Evolutionary conservation across 2,329 filamentous ascomycete genomes (phyloP), one percentile per base, ranked within the genome.

Genomic region (Fusarium fujikuroi): DNA sequence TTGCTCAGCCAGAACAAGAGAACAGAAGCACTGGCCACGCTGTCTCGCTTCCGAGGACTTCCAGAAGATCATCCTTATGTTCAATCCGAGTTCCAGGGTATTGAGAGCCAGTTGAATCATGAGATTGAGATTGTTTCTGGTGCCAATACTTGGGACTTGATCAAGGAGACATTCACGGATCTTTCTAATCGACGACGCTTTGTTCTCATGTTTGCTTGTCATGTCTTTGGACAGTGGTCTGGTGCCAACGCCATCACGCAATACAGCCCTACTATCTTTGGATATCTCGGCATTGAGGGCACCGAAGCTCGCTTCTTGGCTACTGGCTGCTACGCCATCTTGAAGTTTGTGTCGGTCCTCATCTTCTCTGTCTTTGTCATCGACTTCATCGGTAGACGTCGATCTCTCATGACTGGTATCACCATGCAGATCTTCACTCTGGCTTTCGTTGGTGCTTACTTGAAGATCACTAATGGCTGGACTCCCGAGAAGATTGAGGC

Each of bases 91-190:
- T 77, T 80, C 2, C 40, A 68, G 5, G 78, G 74, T 7, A 79
- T 83, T 23, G 78, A 83, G 42, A 60, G 69, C 0, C 78, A 81
- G 58, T 69, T 83, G 1, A 76, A 81, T 5, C 77, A 78, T 15
- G 81, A 84, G 62, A 77, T 79, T 19, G 82, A 83, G 63, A 73
- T 79, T 9, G 77, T 81, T 4, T 70, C 79, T 1, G 81, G 79
- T 14, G 78, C 79, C 4, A 75, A 52, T 23, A 74, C 77, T 8
- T 77, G 76, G 53, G 78, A 81, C 40, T 68, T 83, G 2, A 60
- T 81, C 25, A 81, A 80, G 50, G 81, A 84, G 60, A 83, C 79
- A 0, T 80, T 81, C 34, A 54, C 66, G 0, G 69, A 78, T 8
- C 37, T 79, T 2, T 47, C 72, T 1, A 81, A 81, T 57, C 49